A percentile compares a stretch with the other conserved stretches of the same genome.
Evolutionary conservation across 495 filamentous ascomycete species (phyloP).

Genomic region (Sabuloglossum arenarium): DNA sequence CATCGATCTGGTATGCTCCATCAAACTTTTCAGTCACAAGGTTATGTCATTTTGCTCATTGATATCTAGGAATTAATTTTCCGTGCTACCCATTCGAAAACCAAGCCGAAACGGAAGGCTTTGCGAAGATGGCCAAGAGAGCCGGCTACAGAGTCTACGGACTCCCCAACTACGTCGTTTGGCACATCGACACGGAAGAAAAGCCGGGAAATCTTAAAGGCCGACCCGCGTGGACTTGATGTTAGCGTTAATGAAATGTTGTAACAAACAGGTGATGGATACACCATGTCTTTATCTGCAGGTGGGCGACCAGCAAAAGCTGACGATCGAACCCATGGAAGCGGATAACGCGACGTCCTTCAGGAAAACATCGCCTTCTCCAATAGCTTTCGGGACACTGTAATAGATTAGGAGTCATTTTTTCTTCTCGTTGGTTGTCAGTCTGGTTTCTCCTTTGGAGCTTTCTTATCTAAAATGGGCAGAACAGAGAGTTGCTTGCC

Average conservation of each 20-base stretch:
- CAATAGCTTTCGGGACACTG: neutral
- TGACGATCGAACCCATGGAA: neutral
- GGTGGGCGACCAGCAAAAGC: neutral
- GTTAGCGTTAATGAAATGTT: neutral
- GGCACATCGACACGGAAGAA: constrained; percentile 98
- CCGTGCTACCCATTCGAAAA: constrained; percentile 95
- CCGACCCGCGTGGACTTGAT: constrained; percentile 6
- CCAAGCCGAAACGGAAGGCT: constrained; percentile 96
- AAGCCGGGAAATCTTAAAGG: constrained; percentile 59
- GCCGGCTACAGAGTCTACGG: constrained; percentile 85
- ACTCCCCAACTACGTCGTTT: constrained; percentile 92
- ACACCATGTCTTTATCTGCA: neutral
- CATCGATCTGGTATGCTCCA: constrained; percentile 60
- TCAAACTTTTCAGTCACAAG: neutral
- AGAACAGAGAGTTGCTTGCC: neutral
- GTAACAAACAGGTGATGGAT: neutral
- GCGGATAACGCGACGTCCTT: neutral
- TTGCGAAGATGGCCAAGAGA: constrained; percentile 95
- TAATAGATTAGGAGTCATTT: neutral
- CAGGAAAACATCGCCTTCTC: neutral
- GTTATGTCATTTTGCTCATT: neutral
- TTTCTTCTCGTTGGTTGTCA: too few species aligned
- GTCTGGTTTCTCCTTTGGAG: neutral
- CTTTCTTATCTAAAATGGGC: neutral
- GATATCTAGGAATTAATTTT: constrained; percentile 69